phyloP scores from a whole-genome alignment of 1,284 basidiomycete species.

The Phylloporus sp. region DNA sequence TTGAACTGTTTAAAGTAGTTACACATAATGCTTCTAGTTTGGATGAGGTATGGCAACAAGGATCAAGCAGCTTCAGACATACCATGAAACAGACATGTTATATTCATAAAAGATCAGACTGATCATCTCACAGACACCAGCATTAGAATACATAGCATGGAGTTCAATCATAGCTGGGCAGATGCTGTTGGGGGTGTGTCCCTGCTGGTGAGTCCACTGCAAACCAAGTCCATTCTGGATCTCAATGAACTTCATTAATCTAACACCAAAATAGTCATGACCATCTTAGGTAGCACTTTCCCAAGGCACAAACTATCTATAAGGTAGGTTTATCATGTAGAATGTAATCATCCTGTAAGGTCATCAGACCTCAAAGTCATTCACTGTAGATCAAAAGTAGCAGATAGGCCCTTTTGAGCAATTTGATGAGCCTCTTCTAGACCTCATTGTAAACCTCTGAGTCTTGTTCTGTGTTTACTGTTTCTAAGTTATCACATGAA shows the following conservation, averaged over 20 bases:
- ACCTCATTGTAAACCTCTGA: too few relatives aligned
- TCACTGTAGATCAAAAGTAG: too few relatives aligned
- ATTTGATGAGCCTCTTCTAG: too few relatives aligned
- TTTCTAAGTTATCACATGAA: too few relatives aligned
- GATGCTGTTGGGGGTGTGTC: not conserved
- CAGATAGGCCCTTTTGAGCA: too few relatives aligned
- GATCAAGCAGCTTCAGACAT: not conserved
- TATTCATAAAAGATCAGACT: not conserved
- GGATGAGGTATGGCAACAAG: not conserved
- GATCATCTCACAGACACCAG: not conserved
- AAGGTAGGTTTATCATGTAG: too few relatives aligned
- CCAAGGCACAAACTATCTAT: too few relatives aligned
- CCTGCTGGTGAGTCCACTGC: not conserved
- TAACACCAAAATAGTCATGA: too few relatives aligned
- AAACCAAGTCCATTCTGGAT: not conserved
- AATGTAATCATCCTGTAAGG: too few relatives aligned
- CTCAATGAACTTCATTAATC: not conserved
- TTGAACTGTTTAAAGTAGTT: not conserved
- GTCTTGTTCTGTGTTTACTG: too few relatives aligned
- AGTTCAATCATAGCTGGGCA: not conserved
- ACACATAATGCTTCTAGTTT: not conserved
- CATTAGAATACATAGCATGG: not conserved
- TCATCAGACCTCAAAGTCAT: too few relatives aligned
- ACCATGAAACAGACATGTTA: not conserved
- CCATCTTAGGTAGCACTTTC: not conserved